Conservation (phyloP, 345 rosid species). For the Conringia planisiliqua region DNA sequence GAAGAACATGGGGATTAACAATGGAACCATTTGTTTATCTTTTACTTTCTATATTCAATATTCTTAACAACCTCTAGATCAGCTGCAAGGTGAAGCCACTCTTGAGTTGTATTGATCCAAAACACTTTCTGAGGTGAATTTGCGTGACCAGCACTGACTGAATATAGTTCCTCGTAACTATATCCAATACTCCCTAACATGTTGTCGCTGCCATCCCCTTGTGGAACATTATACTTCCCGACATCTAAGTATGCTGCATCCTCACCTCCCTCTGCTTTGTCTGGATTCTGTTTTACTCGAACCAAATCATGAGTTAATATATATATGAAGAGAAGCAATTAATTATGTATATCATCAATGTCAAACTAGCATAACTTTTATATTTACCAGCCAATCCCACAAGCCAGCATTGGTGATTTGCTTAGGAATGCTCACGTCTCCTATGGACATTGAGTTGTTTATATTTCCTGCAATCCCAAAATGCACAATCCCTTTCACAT, state of each 20-base stretch:
- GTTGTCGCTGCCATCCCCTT: constrained; percentile 30
- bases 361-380: background rate
- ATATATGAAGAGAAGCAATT: background rate
- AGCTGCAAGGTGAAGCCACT: constrained; percentile 51
- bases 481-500: constrained; percentile 42
- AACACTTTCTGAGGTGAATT: constrained; percentile 27
- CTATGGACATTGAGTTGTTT: constrained; percentile 53
- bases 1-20: background rate
- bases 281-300: constrained; percentile 34
- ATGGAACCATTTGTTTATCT: background rate
- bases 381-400: constrained; percentile 56
- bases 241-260: constrained; percentile 36
- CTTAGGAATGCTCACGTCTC: constrained; percentile 57
- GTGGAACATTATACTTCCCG: constrained; percentile 38
- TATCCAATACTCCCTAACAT: constrained; percentile 41
- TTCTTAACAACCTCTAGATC: constrained; percentile 39
- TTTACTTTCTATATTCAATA: background rate
- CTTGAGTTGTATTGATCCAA: constrained; percentile 39
- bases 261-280: constrained; percentile 13
- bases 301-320: background rate
- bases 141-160: constrained; percentile 21
- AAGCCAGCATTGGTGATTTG: constrained; percentile 46
- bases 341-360: background rate
- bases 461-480: constrained; percentile 53
- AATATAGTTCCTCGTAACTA: constrained; percentile 35